Percentiles rank a stretch among this genome's conserved stretches.
phyloP scores from a whole-genome alignment of 1,284 basidiomycete genomes.

The Macrocystidia cucumis region DNA sequence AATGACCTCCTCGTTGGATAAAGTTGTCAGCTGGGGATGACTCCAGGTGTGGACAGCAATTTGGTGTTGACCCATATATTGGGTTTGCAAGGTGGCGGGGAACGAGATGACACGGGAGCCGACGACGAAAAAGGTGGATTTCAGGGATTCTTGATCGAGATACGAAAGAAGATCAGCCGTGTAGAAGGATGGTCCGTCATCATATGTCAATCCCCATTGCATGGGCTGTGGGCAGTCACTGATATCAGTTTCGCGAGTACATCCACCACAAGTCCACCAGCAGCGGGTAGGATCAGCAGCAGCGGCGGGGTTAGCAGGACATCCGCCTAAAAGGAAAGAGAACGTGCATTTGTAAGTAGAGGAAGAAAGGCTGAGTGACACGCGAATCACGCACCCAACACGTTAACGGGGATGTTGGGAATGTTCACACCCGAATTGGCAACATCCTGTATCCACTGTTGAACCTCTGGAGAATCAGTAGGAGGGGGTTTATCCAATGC shows the following conservation, averaged over 20 bases:
- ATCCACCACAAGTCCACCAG: conserved; percentile 88
- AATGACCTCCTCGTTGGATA: conserved; percentile 79
- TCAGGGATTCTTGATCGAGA: conserved; percentile 60
- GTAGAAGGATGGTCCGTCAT: conserved; percentile 77
- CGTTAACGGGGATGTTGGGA: conserved; percentile 41
- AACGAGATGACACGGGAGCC: conserved; percentile 60
- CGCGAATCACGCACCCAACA: conserved; percentile 32
- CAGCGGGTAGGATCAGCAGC: conserved; percentile 50
- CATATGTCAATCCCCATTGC: conserved; percentile 69
- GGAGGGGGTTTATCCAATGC: conserved; percentile 61
- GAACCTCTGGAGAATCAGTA: conserved; percentile 59
- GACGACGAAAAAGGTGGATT: conserved; percentile 84
- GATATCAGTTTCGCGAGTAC: conserved; percentile 63
- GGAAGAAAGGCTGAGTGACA: conserved; percentile 7
- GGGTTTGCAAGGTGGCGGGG: conserved; percentile 41
- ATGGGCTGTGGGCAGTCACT: conserved; percentile 64
- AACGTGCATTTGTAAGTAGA: conserved; percentile 3
- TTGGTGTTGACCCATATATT: conserved; percentile 70
- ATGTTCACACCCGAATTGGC: conserved; percentile 43
- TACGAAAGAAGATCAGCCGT: conserved; percentile 71
- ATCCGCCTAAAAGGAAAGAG: conserved; percentile 35
- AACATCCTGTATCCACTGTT: conserved; percentile 67
- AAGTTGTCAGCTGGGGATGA: conserved; percentile 62
- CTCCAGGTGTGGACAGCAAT: conserved; percentile 67
- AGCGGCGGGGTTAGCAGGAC: conserved; percentile 52